Percentiles rank a stretch among this genome's conserved stretches.
Evolutionary conservation across 1,284 basidiomycete genomes (phyloP).

Genomic region (Ustilago lituana): DNA sequence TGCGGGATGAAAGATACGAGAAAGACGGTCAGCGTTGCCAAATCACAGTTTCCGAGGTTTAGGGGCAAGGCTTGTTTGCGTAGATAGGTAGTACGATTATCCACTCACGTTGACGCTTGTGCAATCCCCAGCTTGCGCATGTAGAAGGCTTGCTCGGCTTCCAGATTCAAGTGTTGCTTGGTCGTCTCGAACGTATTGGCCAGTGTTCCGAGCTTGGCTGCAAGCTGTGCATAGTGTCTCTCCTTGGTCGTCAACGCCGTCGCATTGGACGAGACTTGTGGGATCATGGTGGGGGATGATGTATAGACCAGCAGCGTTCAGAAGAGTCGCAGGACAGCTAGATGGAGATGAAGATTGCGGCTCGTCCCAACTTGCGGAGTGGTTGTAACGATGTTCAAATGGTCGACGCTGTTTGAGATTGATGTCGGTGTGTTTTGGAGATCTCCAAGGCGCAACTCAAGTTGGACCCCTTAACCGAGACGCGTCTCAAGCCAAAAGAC

Average conservation of each 20-base stretch:
- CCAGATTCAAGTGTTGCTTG: conserved; percentile 36
- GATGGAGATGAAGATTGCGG: too few relatives aligned
- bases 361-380: too few relatives aligned
- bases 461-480: conserved; percentile 18
- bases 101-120: conserved; percentile 44
- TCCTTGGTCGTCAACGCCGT: conserved; percentile 35
- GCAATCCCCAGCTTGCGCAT: conserved; percentile 50
- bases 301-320: too few relatives aligned
- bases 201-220: conserved; percentile 35
- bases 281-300: conserved; percentile 31
- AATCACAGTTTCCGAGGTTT: too few relatives aligned
- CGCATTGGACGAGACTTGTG: conserved; percentile 20
- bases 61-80: too few relatives aligned
- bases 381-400: too few relatives aligned
- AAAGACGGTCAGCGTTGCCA: neutral
- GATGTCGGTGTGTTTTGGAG: conserved; percentile 7
- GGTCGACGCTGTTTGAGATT: too few relatives aligned
- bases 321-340: too few relatives aligned
- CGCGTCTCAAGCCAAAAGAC: conserved; percentile 19
- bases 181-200: conserved; percentile 39
- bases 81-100: too few relatives aligned
- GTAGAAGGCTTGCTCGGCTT: conserved; percentile 49
- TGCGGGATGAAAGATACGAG: too few relatives aligned
- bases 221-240: conserved; percentile 45
- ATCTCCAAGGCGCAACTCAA: too few relatives aligned